Evolutionary conservation across 2,329 filamentous ascomycete species (phyloP).

Genomic region (Stemphylium lycopersici): DNA sequence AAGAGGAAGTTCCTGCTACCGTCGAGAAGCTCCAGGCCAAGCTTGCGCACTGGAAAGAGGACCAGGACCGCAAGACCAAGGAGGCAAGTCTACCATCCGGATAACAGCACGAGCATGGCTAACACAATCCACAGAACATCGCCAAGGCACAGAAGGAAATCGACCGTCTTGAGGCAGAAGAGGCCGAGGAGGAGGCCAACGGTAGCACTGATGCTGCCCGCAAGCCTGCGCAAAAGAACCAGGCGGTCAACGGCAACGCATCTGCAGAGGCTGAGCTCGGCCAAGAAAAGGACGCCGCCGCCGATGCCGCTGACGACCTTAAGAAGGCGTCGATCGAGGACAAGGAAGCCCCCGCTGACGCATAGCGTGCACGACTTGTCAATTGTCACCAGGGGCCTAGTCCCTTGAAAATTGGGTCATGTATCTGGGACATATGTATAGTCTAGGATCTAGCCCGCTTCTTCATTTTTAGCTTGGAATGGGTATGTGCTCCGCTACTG

Average conservation of each 20-base stretch:
- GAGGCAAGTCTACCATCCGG: conserved; percentile 66
- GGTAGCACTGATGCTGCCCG: conserved; percentile 62
- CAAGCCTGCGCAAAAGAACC: conserved; percentile 60
- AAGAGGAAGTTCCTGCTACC: conserved; percentile 77
- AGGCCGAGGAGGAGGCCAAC: conserved; percentile 57
- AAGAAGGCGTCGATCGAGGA: conserved; percentile 67
- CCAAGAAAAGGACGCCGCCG: conserved; percentile 65
- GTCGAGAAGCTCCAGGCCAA: conserved; percentile 93
- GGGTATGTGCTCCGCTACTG: conserved; percentile 18
- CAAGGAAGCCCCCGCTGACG: conserved; percentile 33
- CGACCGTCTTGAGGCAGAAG: conserved; percentile 78
- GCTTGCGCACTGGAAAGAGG: conserved; percentile 86
- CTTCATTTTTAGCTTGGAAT: conserved; percentile 26
- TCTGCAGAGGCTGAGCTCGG: conserved; percentile 60
- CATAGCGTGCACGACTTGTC: conserved; percentile 24
- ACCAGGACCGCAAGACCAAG: conserved; percentile 88
- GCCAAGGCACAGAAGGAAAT: conserved; percentile 97
- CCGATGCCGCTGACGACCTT: conserved; percentile 65
- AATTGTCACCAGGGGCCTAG: conserved; percentile 9
- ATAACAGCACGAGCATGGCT: conserved; percentile 7
- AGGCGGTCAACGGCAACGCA: conserved; percentile 58
- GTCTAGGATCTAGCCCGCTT: conserved; percentile 24
- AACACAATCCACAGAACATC: conserved; percentile 73
- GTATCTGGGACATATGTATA: conserved; percentile 23
- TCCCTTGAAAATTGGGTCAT: conserved; percentile 24